phyloP scores from a whole-genome alignment of 495 filamentous ascomycete genomes.

The Usnea hakonensis region DNA sequence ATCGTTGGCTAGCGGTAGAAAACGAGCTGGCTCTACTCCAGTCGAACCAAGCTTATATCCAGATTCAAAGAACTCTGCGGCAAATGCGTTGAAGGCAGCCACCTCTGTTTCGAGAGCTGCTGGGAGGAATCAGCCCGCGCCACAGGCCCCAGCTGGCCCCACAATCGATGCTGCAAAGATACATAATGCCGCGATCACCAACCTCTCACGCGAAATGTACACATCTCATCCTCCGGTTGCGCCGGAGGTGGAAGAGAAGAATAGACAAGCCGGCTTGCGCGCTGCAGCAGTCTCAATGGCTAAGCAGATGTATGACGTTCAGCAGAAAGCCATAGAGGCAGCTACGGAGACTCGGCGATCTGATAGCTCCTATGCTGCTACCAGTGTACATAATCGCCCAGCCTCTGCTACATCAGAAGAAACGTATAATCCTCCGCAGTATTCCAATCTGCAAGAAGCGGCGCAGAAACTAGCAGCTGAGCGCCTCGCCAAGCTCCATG shows the following conservation, averaged over 20 bases:
- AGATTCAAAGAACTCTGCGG: conserved; percentile 50
- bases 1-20: conserved; percentile 55
- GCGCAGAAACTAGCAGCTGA: conserved; percentile 79
- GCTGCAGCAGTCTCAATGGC: conserved; percentile 85
- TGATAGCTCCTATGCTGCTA: conserved; percentile 35
- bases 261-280: conserved; percentile 58
- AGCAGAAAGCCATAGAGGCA: conserved; percentile 50
- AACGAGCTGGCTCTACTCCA: conserved; percentile 61
- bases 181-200: conserved; percentile 42
- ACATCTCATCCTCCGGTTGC: conserved; percentile 67
- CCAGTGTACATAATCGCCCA: conserved; percentile 33
- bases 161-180: conserved; percentile 51
- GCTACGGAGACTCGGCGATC: conserved; percentile 23
- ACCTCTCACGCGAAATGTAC: conserved; percentile 56
- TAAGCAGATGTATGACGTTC: conserved; percentile 67
- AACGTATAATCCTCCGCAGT: conserved; percentile 36
- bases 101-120: conserved; percentile 46
- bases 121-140: conserved; percentile 6
- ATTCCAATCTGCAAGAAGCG: conserved; percentile 66
- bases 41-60: conserved; percentile 41
- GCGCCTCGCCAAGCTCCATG: conserved; percentile 69
- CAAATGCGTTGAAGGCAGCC: conserved; percentile 62
- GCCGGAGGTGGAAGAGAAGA: conserved; percentile 64
- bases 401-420: conserved; percentile 34
- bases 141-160: conserved; percentile 22